Evolutionary conservation across 2,329 filamentous ascomycete genomes (phyloP).

Genomic region (Ascochyta clinopodiicola): DNA sequence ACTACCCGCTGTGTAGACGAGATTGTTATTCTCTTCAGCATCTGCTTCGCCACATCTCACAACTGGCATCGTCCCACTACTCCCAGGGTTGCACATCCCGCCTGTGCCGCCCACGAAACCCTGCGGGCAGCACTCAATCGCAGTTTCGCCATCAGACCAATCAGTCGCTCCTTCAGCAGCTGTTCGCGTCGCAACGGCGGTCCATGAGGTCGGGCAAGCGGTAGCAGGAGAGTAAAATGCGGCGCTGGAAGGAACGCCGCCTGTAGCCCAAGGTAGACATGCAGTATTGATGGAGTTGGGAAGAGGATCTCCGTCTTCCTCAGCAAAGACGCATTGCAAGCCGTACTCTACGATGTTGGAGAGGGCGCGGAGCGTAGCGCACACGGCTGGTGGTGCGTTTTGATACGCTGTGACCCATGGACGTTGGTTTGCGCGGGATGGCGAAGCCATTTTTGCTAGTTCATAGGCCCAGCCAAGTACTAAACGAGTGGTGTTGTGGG

Average conservation of each 20-base stretch:
- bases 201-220: constrained; percentile 30
- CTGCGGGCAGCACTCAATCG: constrained; percentile 32
- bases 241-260: constrained; percentile 11
- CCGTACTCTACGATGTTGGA: constrained; percentile 65
- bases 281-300: constrained; percentile 78
- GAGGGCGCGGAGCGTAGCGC: constrained; percentile 26
- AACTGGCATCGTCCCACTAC: constrained; percentile 18
- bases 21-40: constrained; percentile 28
- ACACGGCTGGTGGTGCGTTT: constrained; percentile 24
- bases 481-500: background rate
- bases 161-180: constrained; percentile 10
- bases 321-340: constrained; percentile 82
- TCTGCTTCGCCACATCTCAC: constrained; percentile 31
- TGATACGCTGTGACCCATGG: constrained; percentile 26
- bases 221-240: constrained; percentile 35
- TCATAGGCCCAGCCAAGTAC: background rate
- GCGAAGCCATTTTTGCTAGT: constrained; percentile 19
- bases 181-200: constrained; percentile 28
- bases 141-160: constrained; percentile 29
- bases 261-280: constrained; percentile 33
- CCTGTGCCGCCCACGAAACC: constrained; percentile 25
- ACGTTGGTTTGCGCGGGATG: constrained; percentile 21
- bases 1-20: constrained; percentile 15
- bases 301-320: constrained; percentile 71
- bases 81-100: constrained; percentile 21